Conservation (phyloP, 140 eudicot species). For the Stevia rebaudiana region DNA sequence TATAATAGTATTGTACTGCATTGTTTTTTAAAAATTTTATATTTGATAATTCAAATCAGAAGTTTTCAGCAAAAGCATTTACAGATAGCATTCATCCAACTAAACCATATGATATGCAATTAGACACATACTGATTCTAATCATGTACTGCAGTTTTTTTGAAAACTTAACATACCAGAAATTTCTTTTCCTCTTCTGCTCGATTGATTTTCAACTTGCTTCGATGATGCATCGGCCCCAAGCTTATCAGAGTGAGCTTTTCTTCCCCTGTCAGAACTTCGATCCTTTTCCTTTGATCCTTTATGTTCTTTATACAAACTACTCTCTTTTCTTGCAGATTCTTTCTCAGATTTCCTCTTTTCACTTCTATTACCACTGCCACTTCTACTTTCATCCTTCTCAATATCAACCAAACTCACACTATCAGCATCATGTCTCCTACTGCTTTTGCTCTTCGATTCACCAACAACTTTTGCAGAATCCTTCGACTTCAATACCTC, state of each 20-base stretch:
- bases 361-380: slow-evolving; percentile 47
- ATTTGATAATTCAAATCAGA: not conserved
- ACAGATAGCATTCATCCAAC: not conserved
- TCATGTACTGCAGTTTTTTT: not conserved
- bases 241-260: slow-evolving; percentile 42
- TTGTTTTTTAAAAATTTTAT: too few species aligned
- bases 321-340: slow-evolving; percentile 43
- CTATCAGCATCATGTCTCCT: slow-evolving; percentile 52
- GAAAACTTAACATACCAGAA: slow-evolving; percentile 40
- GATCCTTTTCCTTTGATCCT: slow-evolving; percentile 57
- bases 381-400: slow-evolving; percentile 43
- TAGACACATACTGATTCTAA: not conserved
- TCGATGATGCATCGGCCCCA: slow-evolving; percentile 38
- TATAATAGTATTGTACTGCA: too few species aligned
- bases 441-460: slow-evolving; percentile 51
- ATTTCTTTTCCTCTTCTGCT: slow-evolving; percentile 49
- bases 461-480: slow-evolving; percentile 25
- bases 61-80: not conserved
- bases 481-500: slow-evolving; percentile 38
- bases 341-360: slow-evolving; percentile 56
- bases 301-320: slow-evolving; percentile 37
- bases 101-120: not conserved
- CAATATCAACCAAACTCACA: slow-evolving; percentile 15
- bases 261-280: slow-evolving; percentile 52
- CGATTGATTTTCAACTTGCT: slow-evolving; percentile 57